These are phyloP conservation scores for Camelina laxa DNA, from an alignment of 345 rosid genomes.

Conservation along the genomic window DNA sequence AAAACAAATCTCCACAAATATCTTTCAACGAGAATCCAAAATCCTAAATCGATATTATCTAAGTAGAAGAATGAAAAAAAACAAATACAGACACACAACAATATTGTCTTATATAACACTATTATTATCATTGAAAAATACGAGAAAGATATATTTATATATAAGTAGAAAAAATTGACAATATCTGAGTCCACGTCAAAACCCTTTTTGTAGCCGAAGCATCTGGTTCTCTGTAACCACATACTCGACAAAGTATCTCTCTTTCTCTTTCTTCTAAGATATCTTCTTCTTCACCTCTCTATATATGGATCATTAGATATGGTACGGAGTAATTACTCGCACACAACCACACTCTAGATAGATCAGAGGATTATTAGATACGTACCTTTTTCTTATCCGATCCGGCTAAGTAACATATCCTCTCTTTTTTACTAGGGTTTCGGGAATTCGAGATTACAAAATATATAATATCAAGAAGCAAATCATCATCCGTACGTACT, in stretches of 20 bases:
- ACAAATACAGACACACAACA: conserved; percentile 26
- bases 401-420: conserved; percentile 29
- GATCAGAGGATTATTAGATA: conserved; percentile 11
- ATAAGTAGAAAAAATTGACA: conserved; percentile 29
- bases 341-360: conserved; percentile 50
- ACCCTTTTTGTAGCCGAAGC: conserved; percentile 78
- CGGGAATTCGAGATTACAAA: conserved; percentile 5
- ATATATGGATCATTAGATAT: conserved; percentile 75
- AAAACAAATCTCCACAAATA: conserved; percentile 29
- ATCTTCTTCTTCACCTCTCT: conserved; percentile 34
- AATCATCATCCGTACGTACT: conserved; percentile 16
- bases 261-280: conserved; percentile 39
- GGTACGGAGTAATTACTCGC: conserved; percentile 71
- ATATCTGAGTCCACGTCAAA: conserved; percentile 46
- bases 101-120: conserved; percentile 5
- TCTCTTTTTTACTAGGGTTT: conserved; percentile 29
- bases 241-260: conserved; percentile 49
- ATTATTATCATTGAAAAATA: neutral
- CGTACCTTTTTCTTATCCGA: conserved; percentile 32
- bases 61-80: neutral
- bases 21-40: conserved; percentile 23
- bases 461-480: neutral
- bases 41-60: neutral
- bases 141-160: conserved; percentile 5
- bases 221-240: conserved; percentile 62